Evolutionary conservation across 1,284 basidiomycete genomes (phyloP).

Genomic region (Sporisorium exsertum): DNA sequence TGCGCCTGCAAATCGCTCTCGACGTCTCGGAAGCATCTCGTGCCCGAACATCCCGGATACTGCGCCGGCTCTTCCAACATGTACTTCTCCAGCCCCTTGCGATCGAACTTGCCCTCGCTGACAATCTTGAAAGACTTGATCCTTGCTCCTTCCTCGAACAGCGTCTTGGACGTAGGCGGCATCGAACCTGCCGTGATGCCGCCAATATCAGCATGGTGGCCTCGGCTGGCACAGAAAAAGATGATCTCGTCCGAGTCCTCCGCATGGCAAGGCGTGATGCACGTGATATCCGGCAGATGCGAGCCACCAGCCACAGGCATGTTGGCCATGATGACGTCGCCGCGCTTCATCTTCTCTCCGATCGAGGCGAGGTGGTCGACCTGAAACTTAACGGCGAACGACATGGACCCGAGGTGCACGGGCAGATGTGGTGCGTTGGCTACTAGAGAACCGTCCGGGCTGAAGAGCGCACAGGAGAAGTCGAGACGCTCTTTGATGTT

Average conservation of each 20-base stretch:
- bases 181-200: slow-evolving; percentile 86
- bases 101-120: slow-evolving; percentile 81
- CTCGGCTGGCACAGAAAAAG: slow-evolving; percentile 90
- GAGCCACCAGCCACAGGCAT: slow-evolving; percentile 85
- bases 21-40: slow-evolving; percentile 78
- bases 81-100: slow-evolving; percentile 79
- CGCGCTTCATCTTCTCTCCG: slow-evolving; percentile 75
- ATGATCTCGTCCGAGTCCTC: slow-evolving; percentile 77
- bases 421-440: slow-evolving; percentile 86
- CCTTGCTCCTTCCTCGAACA: slow-evolving; percentile 93
- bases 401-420: slow-evolving; percentile 74
- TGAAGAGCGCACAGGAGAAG: slow-evolving; percentile 87
- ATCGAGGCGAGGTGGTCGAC: slow-evolving; percentile 76
- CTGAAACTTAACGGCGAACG: slow-evolving; percentile 87
- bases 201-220: slow-evolving; percentile 76
- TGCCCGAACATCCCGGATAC: slow-evolving; percentile 73
- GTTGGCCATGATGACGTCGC: slow-evolving; percentile 91
- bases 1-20: slow-evolving; percentile 94
- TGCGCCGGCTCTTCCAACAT: slow-evolving; percentile 87
- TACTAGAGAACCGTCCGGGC: slow-evolving; percentile 88
- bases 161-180: slow-evolving; percentile 89
- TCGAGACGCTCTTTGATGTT: slow-evolving; percentile 91
- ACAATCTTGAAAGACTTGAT: slow-evolving; percentile 95
- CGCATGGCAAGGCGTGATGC: slow-evolving; percentile 89
- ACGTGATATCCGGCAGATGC: slow-evolving; percentile 79